phyloP scores from a whole-genome alignment of 148 eudicot species.

The Silene latifolia region DNA sequence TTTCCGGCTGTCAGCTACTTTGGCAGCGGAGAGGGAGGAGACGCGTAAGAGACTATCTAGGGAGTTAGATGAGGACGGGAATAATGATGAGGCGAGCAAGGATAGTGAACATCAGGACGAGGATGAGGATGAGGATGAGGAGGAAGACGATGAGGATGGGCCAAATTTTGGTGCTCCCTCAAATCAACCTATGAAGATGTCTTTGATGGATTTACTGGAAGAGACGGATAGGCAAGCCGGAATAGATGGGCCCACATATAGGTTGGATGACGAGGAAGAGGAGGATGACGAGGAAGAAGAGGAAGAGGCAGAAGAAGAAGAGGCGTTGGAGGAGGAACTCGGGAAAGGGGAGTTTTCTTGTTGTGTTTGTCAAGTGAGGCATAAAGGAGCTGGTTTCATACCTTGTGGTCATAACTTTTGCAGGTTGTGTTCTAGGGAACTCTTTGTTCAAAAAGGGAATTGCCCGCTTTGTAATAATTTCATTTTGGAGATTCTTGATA shows the following conservation, averaged over 20 bases:
- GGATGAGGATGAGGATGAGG: neutral
- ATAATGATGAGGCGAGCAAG: neutral
- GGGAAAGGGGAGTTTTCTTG: slow-evolving; percentile 49
- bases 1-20: slow-evolving; percentile 43
- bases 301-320: slow-evolving; percentile 30
- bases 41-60: slow-evolving; percentile 34
- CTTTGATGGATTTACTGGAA: slow-evolving; percentile 84
- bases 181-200: slow-evolving; percentile 53
- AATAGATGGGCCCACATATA: slow-evolving; percentile 47
- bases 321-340: slow-evolving; percentile 13
- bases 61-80: slow-evolving; percentile 27
- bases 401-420: slow-evolving; percentile 95
- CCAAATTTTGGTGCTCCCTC: slow-evolving; percentile 12
- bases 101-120: neutral
- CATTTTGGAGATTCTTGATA: slow-evolving; percentile 77
- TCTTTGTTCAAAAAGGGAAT: slow-evolving; percentile 67
- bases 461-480: slow-evolving; percentile 83
- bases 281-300: slow-evolving; percentile 50
- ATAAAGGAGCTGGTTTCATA: slow-evolving; percentile 71
- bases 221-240: slow-evolving; percentile 67
- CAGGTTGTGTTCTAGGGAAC: slow-evolving; percentile 78
- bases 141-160: slow-evolving; percentile 11
- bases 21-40: slow-evolving; percentile 48
- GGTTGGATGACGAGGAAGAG: slow-evolving; percentile 41
- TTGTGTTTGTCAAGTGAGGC: slow-evolving; percentile 80